These are phyloP conservation scores for Saussurea involucrata DNA, from an alignment of 129 eudicot genomes.

Conservation along the genomic window DNA sequence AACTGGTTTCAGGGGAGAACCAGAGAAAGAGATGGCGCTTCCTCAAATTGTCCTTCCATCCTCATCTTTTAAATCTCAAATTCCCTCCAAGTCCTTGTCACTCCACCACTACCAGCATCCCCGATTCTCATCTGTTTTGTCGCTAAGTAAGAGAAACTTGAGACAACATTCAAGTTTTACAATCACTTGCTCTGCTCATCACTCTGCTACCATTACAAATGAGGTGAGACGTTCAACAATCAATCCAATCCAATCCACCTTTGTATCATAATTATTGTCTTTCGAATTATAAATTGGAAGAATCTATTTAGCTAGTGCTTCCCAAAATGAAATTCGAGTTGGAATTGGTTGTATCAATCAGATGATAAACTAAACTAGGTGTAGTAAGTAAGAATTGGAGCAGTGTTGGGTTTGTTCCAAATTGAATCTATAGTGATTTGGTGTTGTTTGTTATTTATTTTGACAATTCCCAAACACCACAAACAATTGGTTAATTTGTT, in stretches of 20 bases:
- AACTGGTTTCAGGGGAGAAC: background rate
- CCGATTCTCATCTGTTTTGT: background rate
- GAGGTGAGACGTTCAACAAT: slow-evolving; percentile 32
- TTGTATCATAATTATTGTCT: background rate
- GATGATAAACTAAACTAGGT: background rate
- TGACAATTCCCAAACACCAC: background rate
- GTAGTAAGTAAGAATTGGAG: background rate
- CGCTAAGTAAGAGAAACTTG: background rate
- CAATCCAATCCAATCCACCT: background rate
- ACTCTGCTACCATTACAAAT: slow-evolving; percentile 11
- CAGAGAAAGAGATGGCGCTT: slow-evolving; percentile 32
- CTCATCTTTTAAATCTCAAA: slow-evolving; percentile 15
- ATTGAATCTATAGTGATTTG: background rate
- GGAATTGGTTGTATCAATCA: slow-evolving; percentile 2
- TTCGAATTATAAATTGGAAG: background rate
- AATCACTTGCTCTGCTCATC: slow-evolving; percentile 47
- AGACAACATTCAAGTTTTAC: slow-evolving; percentile 18
- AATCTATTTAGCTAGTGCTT: background rate
- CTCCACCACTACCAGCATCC: slow-evolving; percentile 14
- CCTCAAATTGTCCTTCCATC: slow-evolving; percentile 36
- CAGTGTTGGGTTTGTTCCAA: background rate
- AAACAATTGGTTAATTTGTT: background rate
- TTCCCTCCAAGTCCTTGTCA: background rate
- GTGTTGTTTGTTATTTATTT: background rate
- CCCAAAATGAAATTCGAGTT: background rate